A percentile compares a stretch with the other conserved stretches of the same genome.
Evolutionary conservation across 108 stramenopile genomes (phyloP).

Genomic region (Fistulifera pelliculosa): DNA sequence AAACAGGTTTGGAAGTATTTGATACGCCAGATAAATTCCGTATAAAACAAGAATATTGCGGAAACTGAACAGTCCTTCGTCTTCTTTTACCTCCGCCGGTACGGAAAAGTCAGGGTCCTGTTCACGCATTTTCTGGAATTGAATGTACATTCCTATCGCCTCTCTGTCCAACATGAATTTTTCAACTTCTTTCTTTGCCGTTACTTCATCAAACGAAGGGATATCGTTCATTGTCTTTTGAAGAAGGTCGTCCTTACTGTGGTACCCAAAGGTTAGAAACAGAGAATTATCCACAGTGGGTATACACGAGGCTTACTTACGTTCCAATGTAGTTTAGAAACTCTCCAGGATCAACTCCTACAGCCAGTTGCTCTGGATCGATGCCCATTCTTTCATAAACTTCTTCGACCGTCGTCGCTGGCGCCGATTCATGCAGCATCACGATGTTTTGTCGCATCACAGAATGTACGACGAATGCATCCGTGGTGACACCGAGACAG

Average conservation of each 20-base stretch:
- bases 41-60: conserved; percentile 8
- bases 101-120: conserved; percentile 34
- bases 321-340: conserved; percentile 72
- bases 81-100: not conserved
- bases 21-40: conserved; percentile 1
- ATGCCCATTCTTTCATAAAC: conserved; percentile 30
- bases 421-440: not conserved
- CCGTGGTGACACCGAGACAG: not conserved
- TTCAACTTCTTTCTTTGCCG: conserved; percentile 45
- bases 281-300: too few species aligned
- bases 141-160: conserved; percentile 60
- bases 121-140: conserved; percentile 47
- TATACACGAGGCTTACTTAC: conserved; percentile 32
- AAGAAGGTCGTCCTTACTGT: conserved; percentile 56
- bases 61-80: conserved; percentile 13
- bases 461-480: not conserved
- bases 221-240: conserved; percentile 57
- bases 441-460: not conserved
- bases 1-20: not conserved
- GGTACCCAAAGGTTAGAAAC: conserved; percentile 1
- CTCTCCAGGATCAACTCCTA: conserved; percentile 60
- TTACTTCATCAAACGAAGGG: conserved; percentile 24
- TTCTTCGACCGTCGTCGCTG: not conserved
- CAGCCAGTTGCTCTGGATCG: conserved; percentile 50
- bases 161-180: conserved; percentile 74